Conservation (phyloP, 1,139 yeast species). For the Pneumocystis sp. region DNA sequence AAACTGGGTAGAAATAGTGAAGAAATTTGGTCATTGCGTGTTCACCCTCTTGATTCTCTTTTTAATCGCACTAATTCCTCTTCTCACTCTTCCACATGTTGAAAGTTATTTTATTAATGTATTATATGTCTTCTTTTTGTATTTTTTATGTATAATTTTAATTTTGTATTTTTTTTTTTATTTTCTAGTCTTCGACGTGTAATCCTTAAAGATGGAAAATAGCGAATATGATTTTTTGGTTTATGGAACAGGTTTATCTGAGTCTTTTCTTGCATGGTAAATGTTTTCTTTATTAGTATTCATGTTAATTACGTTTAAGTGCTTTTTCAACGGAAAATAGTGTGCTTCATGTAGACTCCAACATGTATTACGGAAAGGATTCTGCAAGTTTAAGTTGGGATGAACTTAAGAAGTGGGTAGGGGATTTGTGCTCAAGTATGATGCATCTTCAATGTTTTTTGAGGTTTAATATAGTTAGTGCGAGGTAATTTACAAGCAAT, state of each 20-base stretch:
- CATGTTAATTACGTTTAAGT: constrained; percentile 4
- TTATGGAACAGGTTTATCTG: constrained; percentile 83
- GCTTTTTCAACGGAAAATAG: constrained; percentile 76
- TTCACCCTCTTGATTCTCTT: background rate
- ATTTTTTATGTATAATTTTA: background rate
- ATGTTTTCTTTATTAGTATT: constrained; percentile 5
- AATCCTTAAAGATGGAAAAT: background rate
- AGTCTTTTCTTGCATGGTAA: constrained; percentile 69
- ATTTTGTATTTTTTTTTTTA: too few relatives aligned
- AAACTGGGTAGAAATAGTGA: constrained; percentile 12
- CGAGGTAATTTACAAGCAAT: background rate
- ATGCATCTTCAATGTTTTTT: background rate
- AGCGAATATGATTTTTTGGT: constrained; percentile 63
- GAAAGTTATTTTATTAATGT: background rate
- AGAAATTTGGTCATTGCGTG: constrained; percentile 11
- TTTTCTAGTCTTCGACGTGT: background rate
- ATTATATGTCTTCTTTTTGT: background rate
- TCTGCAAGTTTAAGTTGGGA: constrained; percentile 75
- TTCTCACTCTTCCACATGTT: background rate
- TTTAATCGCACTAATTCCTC: background rate
- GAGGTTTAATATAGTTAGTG: background rate
- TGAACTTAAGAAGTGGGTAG: constrained; percentile 70
- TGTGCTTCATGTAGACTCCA: constrained; percentile 75
- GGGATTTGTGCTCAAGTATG: constrained; percentile 12
- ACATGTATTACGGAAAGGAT: constrained; percentile 75